Conservation (phyloP, 2,329 filamentous ascomycete genomes). For the Diaporthe caulivora region DNA sequence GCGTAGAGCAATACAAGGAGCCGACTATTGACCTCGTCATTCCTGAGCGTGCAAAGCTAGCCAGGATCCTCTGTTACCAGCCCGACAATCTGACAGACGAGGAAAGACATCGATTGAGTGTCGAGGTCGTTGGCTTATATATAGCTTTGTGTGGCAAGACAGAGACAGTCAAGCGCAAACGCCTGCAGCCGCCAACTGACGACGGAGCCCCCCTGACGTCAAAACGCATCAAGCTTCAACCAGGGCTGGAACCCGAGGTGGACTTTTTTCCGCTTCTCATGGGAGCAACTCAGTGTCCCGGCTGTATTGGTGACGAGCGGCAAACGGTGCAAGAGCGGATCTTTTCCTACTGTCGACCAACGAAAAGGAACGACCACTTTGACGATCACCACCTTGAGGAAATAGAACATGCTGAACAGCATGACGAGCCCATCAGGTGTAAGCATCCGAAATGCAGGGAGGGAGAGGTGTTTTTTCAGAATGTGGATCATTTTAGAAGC, state of each 20-base stretch:
- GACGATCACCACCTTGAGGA: slow-evolving; percentile 3
- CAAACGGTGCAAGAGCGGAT: slow-evolving; percentile 34
- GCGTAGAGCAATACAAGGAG: slow-evolving; percentile 36
- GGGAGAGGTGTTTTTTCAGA: not conserved
- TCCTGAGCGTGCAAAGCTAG: slow-evolving; percentile 32
- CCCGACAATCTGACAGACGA: slow-evolving; percentile 19
- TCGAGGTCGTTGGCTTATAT: slow-evolving; percentile 30
- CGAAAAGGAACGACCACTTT: slow-evolving; percentile 25
- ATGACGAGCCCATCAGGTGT: slow-evolving; percentile 1
- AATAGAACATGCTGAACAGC: not conserved
- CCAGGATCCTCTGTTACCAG: slow-evolving; percentile 31
- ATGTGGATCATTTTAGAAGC: slow-evolving; percentile 28
- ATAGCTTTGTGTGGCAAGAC: slow-evolving; percentile 33
- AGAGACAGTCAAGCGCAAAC: slow-evolving; percentile 33
- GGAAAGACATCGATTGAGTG: slow-evolving; percentile 9
- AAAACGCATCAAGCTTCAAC: slow-evolving; percentile 1
- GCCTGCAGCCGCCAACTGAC: not conserved
- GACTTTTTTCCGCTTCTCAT: slow-evolving; percentile 35
- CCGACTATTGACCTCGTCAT: slow-evolving; percentile 35
- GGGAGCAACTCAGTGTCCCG: slow-evolving; percentile 29
- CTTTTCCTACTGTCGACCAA: slow-evolving; percentile 24
- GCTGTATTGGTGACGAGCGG: slow-evolving; percentile 34
- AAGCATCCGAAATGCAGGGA: slow-evolving; percentile 10
- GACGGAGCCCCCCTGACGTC: not conserved
- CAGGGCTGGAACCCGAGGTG: not conserved